Evolutionary conservation across 2,329 filamentous ascomycete genomes (phyloP).

Genomic region (Arthrobotrys sinensis): DNA sequence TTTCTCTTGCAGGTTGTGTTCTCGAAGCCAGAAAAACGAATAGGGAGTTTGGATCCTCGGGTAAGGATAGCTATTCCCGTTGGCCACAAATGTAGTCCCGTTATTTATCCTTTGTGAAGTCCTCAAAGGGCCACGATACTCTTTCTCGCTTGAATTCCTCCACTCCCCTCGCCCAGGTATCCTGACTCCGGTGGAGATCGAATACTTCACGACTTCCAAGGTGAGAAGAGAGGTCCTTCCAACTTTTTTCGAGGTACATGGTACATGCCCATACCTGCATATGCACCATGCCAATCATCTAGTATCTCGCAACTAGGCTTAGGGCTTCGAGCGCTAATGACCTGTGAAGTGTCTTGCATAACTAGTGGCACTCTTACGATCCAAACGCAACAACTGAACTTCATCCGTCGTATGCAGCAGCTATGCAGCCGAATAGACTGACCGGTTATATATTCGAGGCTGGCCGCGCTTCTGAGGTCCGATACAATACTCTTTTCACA

Average conservation of each 20-base stretch:
- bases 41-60: slow-evolving; percentile 22
- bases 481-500: slow-evolving; percentile 24
- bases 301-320: slow-evolving; percentile 29
- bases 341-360: slow-evolving; percentile 37
- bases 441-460: slow-evolving; percentile 47
- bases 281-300: slow-evolving; percentile 26
- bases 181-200: slow-evolving; percentile 23
- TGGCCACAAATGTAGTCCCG: slow-evolving; percentile 11
- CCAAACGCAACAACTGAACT: slow-evolving; percentile 18
- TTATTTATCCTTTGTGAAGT: slow-evolving; percentile 23
- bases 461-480: slow-evolving; percentile 44
- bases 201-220: slow-evolving; percentile 27
- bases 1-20: slow-evolving; percentile 22
- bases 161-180: slow-evolving; percentile 7
- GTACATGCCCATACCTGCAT: slow-evolving; percentile 26
- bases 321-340: slow-evolving; percentile 44
- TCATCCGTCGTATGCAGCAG: slow-evolving; percentile 9
- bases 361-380: slow-evolving; percentile 32
- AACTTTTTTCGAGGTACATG: slow-evolving; percentile 34
- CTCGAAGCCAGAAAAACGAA: slow-evolving; percentile 18
- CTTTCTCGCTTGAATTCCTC: slow-evolving; percentile 14
- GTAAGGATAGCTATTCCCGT: slow-evolving; percentile 16
- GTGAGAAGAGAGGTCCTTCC: slow-evolving; percentile 32
- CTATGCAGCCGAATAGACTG: slow-evolving; percentile 48
- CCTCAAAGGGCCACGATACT: slow-evolving; percentile 18